Conservation (phyloP, 2,329 filamentous ascomycete species). For the Capronia americana region DNA sequence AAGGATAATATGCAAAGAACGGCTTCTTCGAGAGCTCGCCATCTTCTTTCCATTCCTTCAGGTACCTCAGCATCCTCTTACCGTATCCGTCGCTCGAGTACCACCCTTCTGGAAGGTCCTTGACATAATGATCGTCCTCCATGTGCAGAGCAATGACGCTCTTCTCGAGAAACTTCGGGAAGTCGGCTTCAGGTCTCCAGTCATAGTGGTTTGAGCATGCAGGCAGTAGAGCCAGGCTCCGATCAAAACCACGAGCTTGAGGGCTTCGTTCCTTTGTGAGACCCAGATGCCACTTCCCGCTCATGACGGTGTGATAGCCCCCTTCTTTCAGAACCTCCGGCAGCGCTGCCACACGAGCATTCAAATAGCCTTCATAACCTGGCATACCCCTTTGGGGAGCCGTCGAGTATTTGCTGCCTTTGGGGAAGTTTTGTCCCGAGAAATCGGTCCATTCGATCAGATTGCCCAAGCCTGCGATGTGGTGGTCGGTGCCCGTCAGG, state of each 20-base stretch:
- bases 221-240: slow-evolving; percentile 65
- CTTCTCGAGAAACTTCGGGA: slow-evolving; percentile 50
- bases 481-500: slow-evolving; percentile 62
- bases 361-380: slow-evolving; percentile 69
- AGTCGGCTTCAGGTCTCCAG: slow-evolving; percentile 54
- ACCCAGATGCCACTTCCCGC: slow-evolving; percentile 69
- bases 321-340: slow-evolving; percentile 65
- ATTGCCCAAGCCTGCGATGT: slow-evolving; percentile 34
- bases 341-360: slow-evolving; percentile 63
- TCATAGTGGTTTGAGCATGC: slow-evolving; percentile 66
- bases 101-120: slow-evolving; percentile 58
- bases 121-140: slow-evolving; percentile 53
- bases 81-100: slow-evolving; percentile 63
- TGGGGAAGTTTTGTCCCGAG: slow-evolving; percentile 60
- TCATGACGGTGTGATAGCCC: slow-evolving; percentile 66
- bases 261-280: slow-evolving; percentile 64
- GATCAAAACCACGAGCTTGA: slow-evolving; percentile 64
- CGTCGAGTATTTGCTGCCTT: slow-evolving; percentile 58
- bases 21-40: slow-evolving; percentile 49
- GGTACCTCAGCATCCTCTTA: slow-evolving; percentile 59
- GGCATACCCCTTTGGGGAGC: slow-evolving; percentile 64
- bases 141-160: slow-evolving; percentile 54
- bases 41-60: slow-evolving; percentile 56
- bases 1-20: slow-evolving; percentile 58
- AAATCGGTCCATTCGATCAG: slow-evolving; percentile 62